Percentiles rank a stretch among this genome's conserved stretches.
phyloP scores from a whole-genome alignment of 208 protist species.

The Trypanosoma vivax region DNA sequence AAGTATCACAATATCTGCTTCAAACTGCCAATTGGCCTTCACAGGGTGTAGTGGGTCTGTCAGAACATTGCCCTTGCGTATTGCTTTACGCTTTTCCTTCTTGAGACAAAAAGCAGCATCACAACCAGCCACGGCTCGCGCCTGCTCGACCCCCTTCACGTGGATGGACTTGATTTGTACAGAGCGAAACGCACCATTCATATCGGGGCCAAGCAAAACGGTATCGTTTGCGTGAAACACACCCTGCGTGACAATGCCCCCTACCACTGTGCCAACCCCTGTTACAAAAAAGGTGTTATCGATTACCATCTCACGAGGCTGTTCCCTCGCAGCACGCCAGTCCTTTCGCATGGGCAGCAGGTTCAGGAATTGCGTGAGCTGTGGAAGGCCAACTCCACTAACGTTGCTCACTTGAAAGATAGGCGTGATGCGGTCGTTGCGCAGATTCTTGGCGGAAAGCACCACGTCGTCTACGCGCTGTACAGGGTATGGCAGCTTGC shows the following conservation, averaged over 20 bases:
- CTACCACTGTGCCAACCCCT: constrained; percentile 95
- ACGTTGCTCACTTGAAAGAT: constrained; percentile 94
- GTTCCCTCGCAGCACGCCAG: constrained; percentile 60
- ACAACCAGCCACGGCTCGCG: constrained; percentile 80
- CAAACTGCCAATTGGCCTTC: constrained; percentile 91
- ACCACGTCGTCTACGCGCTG: constrained; percentile 88
- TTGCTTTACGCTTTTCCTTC: constrained; percentile 89
- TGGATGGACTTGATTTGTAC: constrained; percentile 94
- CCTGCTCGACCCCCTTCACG: constrained; percentile 85
- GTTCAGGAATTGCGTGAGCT: constrained; percentile 88
- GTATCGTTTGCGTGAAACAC: constrained; percentile 86
- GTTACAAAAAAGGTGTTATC: constrained; percentile 90
- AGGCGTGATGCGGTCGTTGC: constrained; percentile 76
- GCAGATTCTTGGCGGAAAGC: constrained; percentile 89
- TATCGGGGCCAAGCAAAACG: constrained; percentile 92
- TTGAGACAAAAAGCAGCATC: constrained; percentile 93
- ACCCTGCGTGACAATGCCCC: constrained; percentile 91
- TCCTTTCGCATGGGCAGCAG: constrained; percentile 87
- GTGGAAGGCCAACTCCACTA: constrained; percentile 85
- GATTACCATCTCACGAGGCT: constrained; percentile 87
- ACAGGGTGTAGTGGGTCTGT: constrained; percentile 41
- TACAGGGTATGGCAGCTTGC: constrained; percentile 90
- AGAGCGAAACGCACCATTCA: constrained; percentile 77
- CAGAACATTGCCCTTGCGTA: constrained; percentile 95
- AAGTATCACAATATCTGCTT: constrained; percentile 94